Conservation (phyloP, 805 yeast species). For the Kodamaea fukazawae region DNA sequence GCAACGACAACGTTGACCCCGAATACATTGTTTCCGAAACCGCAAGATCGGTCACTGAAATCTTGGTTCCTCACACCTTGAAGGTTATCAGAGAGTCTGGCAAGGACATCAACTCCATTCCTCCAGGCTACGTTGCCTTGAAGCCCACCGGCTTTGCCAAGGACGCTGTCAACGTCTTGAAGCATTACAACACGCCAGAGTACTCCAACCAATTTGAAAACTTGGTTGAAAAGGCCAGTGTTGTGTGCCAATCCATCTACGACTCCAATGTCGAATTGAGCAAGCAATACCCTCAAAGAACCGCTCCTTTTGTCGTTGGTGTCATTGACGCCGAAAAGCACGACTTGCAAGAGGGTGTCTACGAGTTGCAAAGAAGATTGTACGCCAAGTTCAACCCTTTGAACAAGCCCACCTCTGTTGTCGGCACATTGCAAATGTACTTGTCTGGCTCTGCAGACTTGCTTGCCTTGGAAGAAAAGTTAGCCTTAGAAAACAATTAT, state of each 20-base stretch:
- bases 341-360: slow-evolving; percentile 87
- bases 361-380: slow-evolving; percentile 80
- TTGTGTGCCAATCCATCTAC: slow-evolving; percentile 56
- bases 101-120: slow-evolving; percentile 59
- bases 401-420: slow-evolving; percentile 59
- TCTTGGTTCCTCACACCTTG: slow-evolving; percentile 70
- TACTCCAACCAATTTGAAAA: slow-evolving; percentile 45
- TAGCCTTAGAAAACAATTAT: slow-evolving; percentile 62
- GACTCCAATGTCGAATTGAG: slow-evolving; percentile 51
- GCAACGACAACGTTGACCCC: slow-evolving; percentile 60
- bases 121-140: slow-evolving; percentile 89
- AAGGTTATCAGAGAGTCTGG: slow-evolving; percentile 48
- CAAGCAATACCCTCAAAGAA: slow-evolving; percentile 57
- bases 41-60: slow-evolving; percentile 60
- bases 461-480: slow-evolving; percentile 57
- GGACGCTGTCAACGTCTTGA: slow-evolving; percentile 71
- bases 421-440: slow-evolving; percentile 93
- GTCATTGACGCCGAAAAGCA: slow-evolving; percentile 91
- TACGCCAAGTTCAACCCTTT: slow-evolving; percentile 68
- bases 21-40: slow-evolving; percentile 61
- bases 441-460: slow-evolving; percentile 66
- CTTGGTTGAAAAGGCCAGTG: slow-evolving; percentile 64
- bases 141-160: slow-evolving; percentile 88
- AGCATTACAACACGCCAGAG: slow-evolving; percentile 48
- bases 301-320: slow-evolving; percentile 68